Percentiles rank a stretch among this genome's conserved stretches.
phyloP scores from a whole-genome alignment of 805 yeast species.

The Babjeviella inositovora region DNA sequence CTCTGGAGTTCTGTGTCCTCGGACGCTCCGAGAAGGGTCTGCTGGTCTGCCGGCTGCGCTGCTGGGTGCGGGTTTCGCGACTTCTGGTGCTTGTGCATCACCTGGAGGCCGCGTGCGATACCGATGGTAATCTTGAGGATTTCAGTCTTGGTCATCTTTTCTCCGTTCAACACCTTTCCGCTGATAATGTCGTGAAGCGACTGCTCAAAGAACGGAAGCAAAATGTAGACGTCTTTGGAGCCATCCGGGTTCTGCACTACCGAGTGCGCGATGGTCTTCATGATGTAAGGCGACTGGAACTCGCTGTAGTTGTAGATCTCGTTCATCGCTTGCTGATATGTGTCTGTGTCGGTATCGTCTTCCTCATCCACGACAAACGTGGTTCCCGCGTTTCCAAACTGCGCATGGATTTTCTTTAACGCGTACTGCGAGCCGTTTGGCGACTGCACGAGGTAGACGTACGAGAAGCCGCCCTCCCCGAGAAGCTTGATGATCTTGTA shows the following conservation, averaged over 20 bases:
- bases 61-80: slow-evolving; percentile 2
- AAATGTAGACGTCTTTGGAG: slow-evolving; percentile 57
- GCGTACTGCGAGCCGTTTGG: slow-evolving; percentile 41
- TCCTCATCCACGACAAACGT: no score
- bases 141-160: slow-evolving; percentile 42
- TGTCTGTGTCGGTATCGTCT: no score
- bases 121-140: slow-evolving; percentile 50
- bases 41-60: slow-evolving; percentile 4
- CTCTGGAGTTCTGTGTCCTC: no score
- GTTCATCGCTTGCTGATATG: slow-evolving; percentile 53
- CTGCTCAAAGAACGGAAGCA: slow-evolving; percentile 60
- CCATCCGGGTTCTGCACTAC: slow-evolving; percentile 68
- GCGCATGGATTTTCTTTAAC: slow-evolving; percentile 74
- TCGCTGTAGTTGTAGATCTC: slow-evolving; percentile 67
- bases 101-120: slow-evolving; percentile 56
- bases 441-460: slow-evolving; percentile 61
- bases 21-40: no score
- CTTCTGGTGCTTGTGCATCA: slow-evolving; percentile 53
- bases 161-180: slow-evolving; percentile 36
- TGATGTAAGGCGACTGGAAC: slow-evolving; percentile 52
- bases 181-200: slow-evolving; percentile 75
- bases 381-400: slow-evolving; percentile 69
- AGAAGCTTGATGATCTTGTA: slow-evolving; percentile 50
- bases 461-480: slow-evolving; percentile 86
- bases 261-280: slow-evolving; percentile 54